phyloP scores from a whole-genome alignment of 140 eudicot species.

The Oenanthe javanica region DNA sequence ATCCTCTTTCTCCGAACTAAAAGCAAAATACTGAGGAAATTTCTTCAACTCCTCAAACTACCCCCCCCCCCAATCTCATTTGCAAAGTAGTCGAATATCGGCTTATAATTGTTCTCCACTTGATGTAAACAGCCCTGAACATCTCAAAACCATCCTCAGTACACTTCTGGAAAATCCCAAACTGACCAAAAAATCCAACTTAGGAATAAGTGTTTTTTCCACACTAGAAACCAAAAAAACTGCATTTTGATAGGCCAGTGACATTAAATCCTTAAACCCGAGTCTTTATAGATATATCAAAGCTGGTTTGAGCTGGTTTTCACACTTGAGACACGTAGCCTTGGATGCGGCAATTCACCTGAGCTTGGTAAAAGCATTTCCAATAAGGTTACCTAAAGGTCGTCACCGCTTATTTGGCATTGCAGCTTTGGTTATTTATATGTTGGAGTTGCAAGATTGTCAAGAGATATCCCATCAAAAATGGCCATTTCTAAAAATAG shows the following conservation, averaged over 20 bases:
- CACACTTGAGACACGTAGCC: slow-evolving; percentile 45
- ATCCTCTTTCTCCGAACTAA: slow-evolving; percentile 61
- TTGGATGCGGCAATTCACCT: not conserved
- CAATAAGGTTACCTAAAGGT: no score
- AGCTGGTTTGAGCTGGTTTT: slow-evolving; percentile 53
- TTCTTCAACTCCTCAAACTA: slow-evolving; percentile 39
- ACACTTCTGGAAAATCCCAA: slow-evolving; percentile 49
- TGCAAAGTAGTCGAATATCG: slow-evolving; percentile 40
- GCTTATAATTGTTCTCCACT: slow-evolving; percentile 53
- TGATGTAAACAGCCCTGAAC: slow-evolving; percentile 54
- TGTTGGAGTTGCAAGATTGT: no score
- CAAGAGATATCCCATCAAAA: no score
- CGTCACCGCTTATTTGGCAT: no score
- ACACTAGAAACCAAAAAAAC: slow-evolving; percentile 49
- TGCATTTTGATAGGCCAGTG: slow-evolving; percentile 53
- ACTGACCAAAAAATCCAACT: slow-evolving; percentile 34
- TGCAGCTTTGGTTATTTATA: no score
- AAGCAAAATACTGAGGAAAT: slow-evolving; percentile 59
- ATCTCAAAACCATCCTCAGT: slow-evolving; percentile 55
- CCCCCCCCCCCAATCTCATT: slow-evolving; percentile 44
- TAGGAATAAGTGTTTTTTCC: slow-evolving; percentile 45
- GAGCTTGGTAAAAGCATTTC: no score
- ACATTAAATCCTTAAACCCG: slow-evolving; percentile 39
- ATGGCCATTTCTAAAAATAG: no score
- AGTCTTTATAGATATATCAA: slow-evolving; percentile 42